Evolutionary conservation across 139 green algal species (phyloP).

Genomic region (Trebouxia sp.): DNA sequence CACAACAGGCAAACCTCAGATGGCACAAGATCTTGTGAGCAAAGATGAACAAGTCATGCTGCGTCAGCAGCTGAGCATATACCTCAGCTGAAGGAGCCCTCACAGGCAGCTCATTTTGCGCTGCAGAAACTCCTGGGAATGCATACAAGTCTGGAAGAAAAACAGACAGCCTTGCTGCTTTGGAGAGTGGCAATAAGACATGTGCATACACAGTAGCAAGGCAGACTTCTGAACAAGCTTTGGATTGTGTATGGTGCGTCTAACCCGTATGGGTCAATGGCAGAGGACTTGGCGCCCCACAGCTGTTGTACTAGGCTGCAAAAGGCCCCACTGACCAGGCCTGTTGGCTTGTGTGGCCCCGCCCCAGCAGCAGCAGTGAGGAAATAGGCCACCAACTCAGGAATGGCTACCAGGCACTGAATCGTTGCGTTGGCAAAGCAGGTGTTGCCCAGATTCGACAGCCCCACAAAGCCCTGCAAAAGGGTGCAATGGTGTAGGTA

Average conservation of each 20-base stretch:
- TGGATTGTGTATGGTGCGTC: not conserved
- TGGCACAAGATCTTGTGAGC: too few relatives aligned
- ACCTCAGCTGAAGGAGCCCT: too few relatives aligned
- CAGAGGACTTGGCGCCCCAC: not conserved
- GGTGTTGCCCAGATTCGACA: constrained; percentile 85
- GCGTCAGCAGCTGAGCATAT: too few relatives aligned
- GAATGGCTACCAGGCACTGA: constrained; percentile 60
- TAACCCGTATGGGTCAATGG: not conserved
- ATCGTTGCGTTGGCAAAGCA: constrained; percentile 85
- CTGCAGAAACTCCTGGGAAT: too few relatives aligned
- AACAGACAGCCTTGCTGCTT: too few relatives aligned
- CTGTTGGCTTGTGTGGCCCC: not conserved
- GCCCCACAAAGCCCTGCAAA: constrained; percentile 55
- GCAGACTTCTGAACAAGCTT: not conserved
- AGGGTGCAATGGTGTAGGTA: too few relatives aligned
- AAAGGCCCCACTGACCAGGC: not conserved
- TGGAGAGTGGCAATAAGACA: not conserved
- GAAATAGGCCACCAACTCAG: constrained; percentile 41
- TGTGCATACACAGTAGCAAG: not conserved
- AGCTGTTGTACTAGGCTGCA: not conserved
- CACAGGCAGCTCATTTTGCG: too few relatives aligned
- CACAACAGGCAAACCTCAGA: too few relatives aligned
- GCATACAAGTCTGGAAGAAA: too few relatives aligned
- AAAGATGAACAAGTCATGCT: too few relatives aligned
- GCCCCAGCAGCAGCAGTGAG: not conserved